Conservation (phyloP, 176 grass and related monocot species). For the Aegilops longissima region DNA sequence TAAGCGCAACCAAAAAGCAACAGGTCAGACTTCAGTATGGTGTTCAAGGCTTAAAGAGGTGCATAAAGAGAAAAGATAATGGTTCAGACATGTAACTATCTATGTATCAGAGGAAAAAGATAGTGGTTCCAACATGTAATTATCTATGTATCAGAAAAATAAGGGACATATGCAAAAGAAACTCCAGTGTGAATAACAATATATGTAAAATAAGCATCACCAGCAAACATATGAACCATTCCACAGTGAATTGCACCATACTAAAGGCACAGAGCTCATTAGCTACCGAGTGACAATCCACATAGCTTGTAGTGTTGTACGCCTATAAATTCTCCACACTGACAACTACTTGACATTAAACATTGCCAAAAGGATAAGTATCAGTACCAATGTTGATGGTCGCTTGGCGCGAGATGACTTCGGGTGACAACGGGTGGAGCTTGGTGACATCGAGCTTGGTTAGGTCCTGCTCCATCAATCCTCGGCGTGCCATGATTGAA, state of each 20-base stretch:
- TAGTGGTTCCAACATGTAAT: neutral
- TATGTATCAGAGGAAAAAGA: neutral
- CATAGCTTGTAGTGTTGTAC: neutral
- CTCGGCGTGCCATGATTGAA: constrained; percentile 42
- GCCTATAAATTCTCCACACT: neutral
- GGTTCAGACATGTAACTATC: neutral
- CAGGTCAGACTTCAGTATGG: neutral
- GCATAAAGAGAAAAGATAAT: neutral
- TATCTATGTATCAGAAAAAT: neutral
- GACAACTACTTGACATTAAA: neutral
- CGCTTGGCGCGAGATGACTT: constrained; percentile 86
- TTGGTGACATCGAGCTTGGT: constrained; percentile 88
- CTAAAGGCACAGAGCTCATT: neutral
- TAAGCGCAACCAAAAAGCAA: neutral
- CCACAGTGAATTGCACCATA: neutral
- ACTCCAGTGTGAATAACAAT: neutral
- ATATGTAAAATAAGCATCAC: neutral
- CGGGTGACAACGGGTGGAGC: constrained; percentile 78
- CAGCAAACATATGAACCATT: neutral
- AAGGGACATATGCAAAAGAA: neutral
- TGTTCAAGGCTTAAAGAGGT: neutral
- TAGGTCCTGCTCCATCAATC: constrained; percentile 92
- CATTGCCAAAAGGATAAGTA: neutral
- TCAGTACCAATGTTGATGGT: constrained; percentile 82
- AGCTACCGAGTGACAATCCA: neutral